Evolutionary conservation across 495 filamentous ascomycete species (phyloP).

Genomic region (Aspergillus avenaceus): DNA sequence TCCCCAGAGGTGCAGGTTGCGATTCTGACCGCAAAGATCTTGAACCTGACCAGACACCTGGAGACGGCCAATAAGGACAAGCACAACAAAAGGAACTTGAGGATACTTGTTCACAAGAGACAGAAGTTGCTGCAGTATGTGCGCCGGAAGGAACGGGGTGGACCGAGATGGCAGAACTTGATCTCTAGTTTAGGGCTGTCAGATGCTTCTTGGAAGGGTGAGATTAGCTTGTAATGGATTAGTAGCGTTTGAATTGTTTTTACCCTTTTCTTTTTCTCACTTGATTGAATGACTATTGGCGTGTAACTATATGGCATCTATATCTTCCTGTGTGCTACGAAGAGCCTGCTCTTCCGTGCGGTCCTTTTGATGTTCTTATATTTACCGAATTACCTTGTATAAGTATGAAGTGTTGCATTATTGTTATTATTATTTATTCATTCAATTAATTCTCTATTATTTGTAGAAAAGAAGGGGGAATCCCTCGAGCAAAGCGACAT

Average conservation of each 20-base stretch:
- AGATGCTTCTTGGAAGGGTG: constrained; percentile 79
- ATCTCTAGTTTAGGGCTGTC: constrained; percentile 78
- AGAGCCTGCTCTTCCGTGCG: background rate
- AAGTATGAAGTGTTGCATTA: constrained; percentile 1
- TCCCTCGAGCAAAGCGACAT: no score
- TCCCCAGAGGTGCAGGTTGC: constrained; percentile 94
- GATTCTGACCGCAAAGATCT: constrained; percentile 93
- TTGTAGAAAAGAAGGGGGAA: no score
- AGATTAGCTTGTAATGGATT: constrained; percentile 66
- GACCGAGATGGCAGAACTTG: constrained; percentile 80
- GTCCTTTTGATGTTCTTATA: background rate
- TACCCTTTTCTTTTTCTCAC: constrained; percentile 7
- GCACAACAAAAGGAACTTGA: constrained; percentile 87
- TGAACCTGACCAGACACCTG: constrained; percentile 62
- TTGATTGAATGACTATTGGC: constrained; percentile 11
- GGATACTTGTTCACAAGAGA: constrained; percentile 78
- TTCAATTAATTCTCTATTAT: no score
- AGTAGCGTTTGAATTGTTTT: constrained; percentile 9
- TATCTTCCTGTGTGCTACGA: constrained; percentile 3
- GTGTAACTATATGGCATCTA: constrained; percentile 16
- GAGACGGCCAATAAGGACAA: constrained; percentile 66
- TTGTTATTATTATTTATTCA: no score
- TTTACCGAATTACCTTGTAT: constrained; percentile 8
- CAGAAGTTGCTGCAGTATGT: constrained; percentile 86
- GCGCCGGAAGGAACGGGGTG: constrained; percentile 83